A percentile compares a stretch with the other conserved stretches of the same genome.
These are phyloP conservation scores for Limnanthes douglasii DNA, from an alignment of 345 rosid species.

Conservation along the genomic window DNA sequence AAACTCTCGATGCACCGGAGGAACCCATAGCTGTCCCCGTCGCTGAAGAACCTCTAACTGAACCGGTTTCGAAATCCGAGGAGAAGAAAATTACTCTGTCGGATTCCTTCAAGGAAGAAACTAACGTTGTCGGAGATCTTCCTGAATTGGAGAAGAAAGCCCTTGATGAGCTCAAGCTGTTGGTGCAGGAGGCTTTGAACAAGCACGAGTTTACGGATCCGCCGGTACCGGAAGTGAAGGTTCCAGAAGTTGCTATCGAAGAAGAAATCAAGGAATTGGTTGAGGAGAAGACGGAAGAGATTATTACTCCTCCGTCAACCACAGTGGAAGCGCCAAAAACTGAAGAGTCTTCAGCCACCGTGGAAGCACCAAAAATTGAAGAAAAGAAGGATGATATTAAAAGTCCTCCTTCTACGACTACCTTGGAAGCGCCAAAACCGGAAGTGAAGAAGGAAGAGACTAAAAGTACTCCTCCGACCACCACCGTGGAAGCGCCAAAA, in stretches of 20 bases:
- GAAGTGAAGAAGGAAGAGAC: slow-evolving; percentile 13
- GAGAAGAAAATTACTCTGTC: slow-evolving; percentile 20
- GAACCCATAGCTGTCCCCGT: slow-evolving; percentile 7
- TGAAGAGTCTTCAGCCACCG: no score
- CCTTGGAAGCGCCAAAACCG: no score
- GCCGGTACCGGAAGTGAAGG: slow-evolving; percentile 9
- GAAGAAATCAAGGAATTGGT: slow-evolving; percentile 1
- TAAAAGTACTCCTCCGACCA: slow-evolving; percentile 1
- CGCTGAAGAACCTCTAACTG: slow-evolving; percentile 11
- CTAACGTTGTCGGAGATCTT: slow-evolving; percentile 24
- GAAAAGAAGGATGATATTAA: slow-evolving; percentile 9
- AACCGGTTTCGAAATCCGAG: slow-evolving; percentile 2
- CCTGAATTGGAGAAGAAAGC: slow-evolving; percentile 43
- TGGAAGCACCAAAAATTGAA: no score
- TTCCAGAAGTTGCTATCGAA: neutral
- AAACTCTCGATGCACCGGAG: slow-evolving; percentile 7
- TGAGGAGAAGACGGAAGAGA: slow-evolving; percentile 8
- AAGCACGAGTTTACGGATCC: slow-evolving; percentile 34
- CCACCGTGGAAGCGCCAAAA: no score
- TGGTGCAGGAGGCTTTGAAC: slow-evolving; percentile 42
- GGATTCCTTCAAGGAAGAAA: slow-evolving; percentile 37
- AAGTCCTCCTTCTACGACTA: neutral
- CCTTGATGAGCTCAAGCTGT: slow-evolving; percentile 36
- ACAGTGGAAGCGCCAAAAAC: slow-evolving; percentile 1
- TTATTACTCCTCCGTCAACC: neutral